These are phyloP conservation scores for Tetrapisispora iriomotensis DNA, from an alignment of 805 yeast genomes.

Conservation along the genomic window DNA sequence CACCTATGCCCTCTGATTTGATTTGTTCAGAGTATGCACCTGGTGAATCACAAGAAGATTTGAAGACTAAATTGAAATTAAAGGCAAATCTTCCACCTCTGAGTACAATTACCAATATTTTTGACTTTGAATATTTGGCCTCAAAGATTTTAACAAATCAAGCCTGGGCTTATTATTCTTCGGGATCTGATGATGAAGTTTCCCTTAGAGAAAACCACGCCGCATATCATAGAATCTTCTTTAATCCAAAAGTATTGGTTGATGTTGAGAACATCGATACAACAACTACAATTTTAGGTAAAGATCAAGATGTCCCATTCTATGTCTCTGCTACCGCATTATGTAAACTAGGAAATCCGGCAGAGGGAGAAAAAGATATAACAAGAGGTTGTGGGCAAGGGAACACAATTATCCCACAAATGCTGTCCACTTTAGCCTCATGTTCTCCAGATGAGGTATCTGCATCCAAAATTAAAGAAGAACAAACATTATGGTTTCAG, in stretches of 20 bases:
- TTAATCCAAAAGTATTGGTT: slow-evolving; percentile 73
- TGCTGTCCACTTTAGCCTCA: slow-evolving; percentile 89
- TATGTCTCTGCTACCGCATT: slow-evolving; percentile 88
- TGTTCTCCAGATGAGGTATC: slow-evolving; percentile 81
- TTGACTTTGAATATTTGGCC: slow-evolving; percentile 85
- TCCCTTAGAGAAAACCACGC: slow-evolving; percentile 82
- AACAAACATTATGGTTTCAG: slow-evolving; percentile 82
- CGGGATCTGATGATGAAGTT: slow-evolving; percentile 90
- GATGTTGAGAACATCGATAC: slow-evolving; percentile 70
- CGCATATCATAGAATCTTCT: slow-evolving; percentile 80
- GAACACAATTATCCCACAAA: slow-evolving; percentile 52
- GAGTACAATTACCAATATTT: slow-evolving; percentile 59
- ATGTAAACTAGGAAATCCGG: slow-evolving; percentile 80
- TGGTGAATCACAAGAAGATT: slow-evolving; percentile 27
- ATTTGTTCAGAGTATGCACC: slow-evolving; percentile 26
- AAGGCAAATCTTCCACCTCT: slow-evolving; percentile 55
- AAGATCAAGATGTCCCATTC: slow-evolving; percentile 62
- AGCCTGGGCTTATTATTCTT: slow-evolving; percentile 90
- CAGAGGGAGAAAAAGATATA: slow-evolving; percentile 78
- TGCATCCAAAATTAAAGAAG: slow-evolving; percentile 48
- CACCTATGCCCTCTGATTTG: slow-evolving; percentile 23
- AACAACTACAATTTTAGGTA: slow-evolving; percentile 68
- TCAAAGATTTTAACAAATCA: slow-evolving; percentile 61
- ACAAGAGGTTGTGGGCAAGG: slow-evolving; percentile 75
- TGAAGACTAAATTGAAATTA: slow-evolving; percentile 19